Percentiles rank a stretch among this genome's conserved stretches.
phyloP scores from a whole-genome alignment of 192 early-diverging fungal species.

The Entophlyctis luteolus region DNA sequence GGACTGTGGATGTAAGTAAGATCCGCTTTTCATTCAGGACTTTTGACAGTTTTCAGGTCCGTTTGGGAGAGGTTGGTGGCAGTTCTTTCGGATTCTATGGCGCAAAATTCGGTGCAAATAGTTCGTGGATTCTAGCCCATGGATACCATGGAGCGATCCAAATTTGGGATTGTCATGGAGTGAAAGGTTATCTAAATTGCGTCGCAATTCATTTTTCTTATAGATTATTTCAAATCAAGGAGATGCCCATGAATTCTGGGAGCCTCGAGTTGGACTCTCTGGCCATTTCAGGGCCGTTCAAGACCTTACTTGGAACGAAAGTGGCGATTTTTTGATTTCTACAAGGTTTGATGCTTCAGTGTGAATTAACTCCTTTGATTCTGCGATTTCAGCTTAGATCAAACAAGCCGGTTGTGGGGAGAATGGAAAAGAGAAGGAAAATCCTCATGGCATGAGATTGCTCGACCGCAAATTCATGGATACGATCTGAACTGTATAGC shows the following conservation, averaged over 20 bases:
- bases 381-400: slow-evolving; percentile 61
- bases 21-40: background rate
- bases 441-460: slow-evolving; percentile 83
- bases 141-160: slow-evolving; percentile 83
- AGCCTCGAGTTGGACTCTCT: slow-evolving; percentile 63
- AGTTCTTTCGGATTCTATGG: slow-evolving; percentile 78
- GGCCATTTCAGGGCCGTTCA: slow-evolving; percentile 82
- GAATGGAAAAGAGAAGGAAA: slow-evolving; percentile 56
- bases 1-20: slow-evolving; percentile 64
- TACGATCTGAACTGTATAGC: slow-evolving; percentile 87
- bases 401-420: slow-evolving; percentile 81
- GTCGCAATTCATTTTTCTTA: background rate
- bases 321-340: slow-evolving; percentile 67
- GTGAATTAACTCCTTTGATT: background rate
- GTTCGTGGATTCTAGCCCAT: slow-evolving; percentile 65
- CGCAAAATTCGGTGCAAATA: slow-evolving; percentile 63
- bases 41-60: slow-evolving; percentile 44
- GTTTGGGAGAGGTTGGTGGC: slow-evolving; percentile 87
- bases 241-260: slow-evolving; percentile 51
- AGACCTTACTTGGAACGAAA: slow-evolving; percentile 78
- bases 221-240: background rate
- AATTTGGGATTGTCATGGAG: slow-evolving; percentile 62
- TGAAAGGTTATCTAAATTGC: background rate
- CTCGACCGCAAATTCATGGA: slow-evolving; percentile 93
- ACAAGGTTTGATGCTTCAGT: slow-evolving; percentile 50